These are phyloP conservation scores for Leptodontidium sp. DNA, from an alignment of 2,329 filamentous ascomycete genomes.

Conservation along the genomic window DNA sequence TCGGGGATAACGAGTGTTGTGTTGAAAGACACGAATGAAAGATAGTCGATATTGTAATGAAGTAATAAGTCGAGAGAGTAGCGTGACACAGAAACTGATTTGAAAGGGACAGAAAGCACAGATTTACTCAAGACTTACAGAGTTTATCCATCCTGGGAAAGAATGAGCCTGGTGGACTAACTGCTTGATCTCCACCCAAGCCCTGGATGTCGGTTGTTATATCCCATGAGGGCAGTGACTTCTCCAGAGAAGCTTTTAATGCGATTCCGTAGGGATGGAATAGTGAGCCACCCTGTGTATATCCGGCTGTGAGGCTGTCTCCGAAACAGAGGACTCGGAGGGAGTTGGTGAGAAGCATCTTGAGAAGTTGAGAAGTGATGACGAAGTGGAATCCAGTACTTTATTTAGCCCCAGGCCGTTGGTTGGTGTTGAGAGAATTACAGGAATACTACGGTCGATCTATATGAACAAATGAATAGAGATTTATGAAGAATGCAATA, in stretches of 20 bases:
- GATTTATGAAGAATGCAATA: not conserved
- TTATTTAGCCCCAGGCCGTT: not conserved
- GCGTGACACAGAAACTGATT: not conserved
- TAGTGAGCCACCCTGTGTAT: conserved; percentile 51
- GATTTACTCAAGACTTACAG: conserved; percentile 46
- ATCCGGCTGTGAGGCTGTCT: conserved; percentile 63
- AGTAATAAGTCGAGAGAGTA: not conserved
- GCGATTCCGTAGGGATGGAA: conserved; percentile 62
- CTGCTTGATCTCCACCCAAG: conserved; percentile 59
- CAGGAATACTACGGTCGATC: not conserved
- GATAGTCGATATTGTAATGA: not conserved
- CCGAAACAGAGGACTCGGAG: conserved; percentile 45
- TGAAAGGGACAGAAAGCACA: not conserved
- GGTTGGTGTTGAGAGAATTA: not conserved
- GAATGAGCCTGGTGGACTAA: conserved; percentile 42
- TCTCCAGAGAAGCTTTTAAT: conserved; percentile 56
- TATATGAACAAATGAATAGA: not conserved
- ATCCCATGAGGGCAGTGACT: conserved; percentile 54
- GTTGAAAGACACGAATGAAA: not conserved
- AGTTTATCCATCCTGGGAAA: conserved; percentile 41
- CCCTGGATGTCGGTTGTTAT: conserved; percentile 57
- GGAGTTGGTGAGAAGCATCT: conserved; percentile 33
- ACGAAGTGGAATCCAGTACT: not conserved
- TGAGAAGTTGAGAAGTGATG: not conserved
- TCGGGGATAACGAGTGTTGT: not conserved